Evolutionary conservation across 2,329 filamentous ascomycete genomes (phyloP).

Genomic region (Calonectria crousiana): DNA sequence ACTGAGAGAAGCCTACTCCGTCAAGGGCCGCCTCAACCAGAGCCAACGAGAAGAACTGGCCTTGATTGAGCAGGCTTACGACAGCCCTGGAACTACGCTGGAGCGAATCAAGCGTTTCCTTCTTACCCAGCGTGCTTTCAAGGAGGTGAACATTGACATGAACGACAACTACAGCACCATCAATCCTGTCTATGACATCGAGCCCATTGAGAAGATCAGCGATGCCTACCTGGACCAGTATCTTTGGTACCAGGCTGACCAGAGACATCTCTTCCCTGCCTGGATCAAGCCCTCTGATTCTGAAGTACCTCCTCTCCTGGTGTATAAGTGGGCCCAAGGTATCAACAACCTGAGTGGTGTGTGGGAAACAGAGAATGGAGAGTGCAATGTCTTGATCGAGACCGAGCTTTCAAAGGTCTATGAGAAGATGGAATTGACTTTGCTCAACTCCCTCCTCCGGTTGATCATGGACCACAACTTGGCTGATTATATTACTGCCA

Average conservation of each 20-base stretch:
- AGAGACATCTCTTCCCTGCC: constrained; percentile 94
- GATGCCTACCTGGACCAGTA: constrained; percentile 99
- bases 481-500: constrained; percentile 98
- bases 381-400: constrained; percentile 99
- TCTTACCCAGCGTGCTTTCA: constrained; percentile 96
- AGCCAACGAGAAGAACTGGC: constrained; percentile 97
- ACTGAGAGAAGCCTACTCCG: constrained; percentile 94
- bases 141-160: constrained; percentile 99
- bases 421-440: constrained; percentile 97
- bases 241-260: constrained; percentile 98
- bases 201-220: constrained; percentile 99
- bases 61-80: constrained; percentile 97
- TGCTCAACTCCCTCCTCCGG: constrained; percentile 91
- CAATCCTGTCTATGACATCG: constrained; percentile 98
- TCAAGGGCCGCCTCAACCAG: constrained; percentile 96
- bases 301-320: constrained; percentile 92
- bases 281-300: constrained; percentile 99
- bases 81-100: constrained; percentile 94
- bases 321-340: constrained; percentile 99
- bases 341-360: constrained; percentile 98
- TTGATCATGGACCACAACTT: constrained; percentile 99
- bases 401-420: constrained; percentile 99
- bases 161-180: constrained; percentile 99
- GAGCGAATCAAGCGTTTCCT: constrained; percentile 98
- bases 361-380: constrained; percentile 93